Evolutionary conservation across 495 filamentous ascomycete genomes (phyloP).

Genomic region (Podospora appendiculata): DNA sequence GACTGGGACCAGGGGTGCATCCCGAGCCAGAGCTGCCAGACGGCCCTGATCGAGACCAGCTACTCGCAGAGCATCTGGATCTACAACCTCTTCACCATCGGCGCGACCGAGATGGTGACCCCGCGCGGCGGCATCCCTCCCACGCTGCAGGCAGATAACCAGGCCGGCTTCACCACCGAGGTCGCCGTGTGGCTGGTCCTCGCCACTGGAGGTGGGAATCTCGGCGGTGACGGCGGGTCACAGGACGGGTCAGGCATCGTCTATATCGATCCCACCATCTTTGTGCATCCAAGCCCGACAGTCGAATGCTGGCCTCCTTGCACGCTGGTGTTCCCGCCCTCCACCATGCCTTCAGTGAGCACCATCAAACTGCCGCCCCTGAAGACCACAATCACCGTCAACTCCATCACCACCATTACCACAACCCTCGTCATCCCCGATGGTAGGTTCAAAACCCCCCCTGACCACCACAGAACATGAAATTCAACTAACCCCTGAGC

Average conservation of each 20-base stretch:
- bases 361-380: background rate
- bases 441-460: too few relatives aligned
- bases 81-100: conserved; percentile 76
- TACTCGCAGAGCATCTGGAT: conserved; percentile 50
- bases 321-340: background rate
- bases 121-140: background rate
- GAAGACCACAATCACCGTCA: conserved; percentile 7
- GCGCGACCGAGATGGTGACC: conserved; percentile 68
- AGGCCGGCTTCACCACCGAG: background rate
- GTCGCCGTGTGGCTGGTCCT: background rate
- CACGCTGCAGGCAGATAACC: background rate
- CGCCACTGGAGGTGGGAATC: background rate
- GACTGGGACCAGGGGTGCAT: conserved; percentile 76
- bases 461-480: too few relatives aligned
- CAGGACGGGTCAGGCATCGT: background rate
- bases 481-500: too few relatives aligned
- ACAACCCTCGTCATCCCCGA: background rate
- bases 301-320: background rate
- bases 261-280: background rate
- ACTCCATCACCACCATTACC: conserved; percentile 5
- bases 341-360: background rate
- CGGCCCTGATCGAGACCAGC: conserved; percentile 71
- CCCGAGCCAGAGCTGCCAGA: conserved; percentile 62
- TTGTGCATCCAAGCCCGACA: background rate
- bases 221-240: background rate